phyloP scores from a whole-genome alignment of 495 filamentous ascomycete species.

The Immersiella caudata region DNA sequence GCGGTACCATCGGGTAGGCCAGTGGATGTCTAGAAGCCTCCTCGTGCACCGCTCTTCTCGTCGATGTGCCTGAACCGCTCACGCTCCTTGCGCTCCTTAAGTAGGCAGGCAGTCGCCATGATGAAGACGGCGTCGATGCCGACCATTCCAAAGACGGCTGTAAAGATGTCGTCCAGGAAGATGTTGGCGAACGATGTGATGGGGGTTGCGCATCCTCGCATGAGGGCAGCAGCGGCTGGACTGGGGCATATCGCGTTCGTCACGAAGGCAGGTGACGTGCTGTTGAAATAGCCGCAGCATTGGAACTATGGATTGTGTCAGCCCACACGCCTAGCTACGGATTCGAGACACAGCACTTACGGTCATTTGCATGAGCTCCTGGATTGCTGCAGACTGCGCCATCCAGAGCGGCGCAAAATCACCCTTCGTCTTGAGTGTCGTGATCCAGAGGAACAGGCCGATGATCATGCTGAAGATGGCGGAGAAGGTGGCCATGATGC shows the following conservation, averaged over 20 bases:
- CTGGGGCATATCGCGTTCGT: slow-evolving; percentile 63
- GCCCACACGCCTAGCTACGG: slow-evolving; percentile 6
- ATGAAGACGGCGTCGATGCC: slow-evolving; percentile 65
- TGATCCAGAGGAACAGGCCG: slow-evolving; percentile 69
- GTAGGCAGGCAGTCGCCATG: slow-evolving; percentile 66
- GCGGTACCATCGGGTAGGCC: no score
- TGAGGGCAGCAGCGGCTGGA: slow-evolving; percentile 63
- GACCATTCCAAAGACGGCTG: slow-evolving; percentile 73
- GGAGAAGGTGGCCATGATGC: slow-evolving; percentile 62
- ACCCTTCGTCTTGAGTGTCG: slow-evolving; percentile 64
- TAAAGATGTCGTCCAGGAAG: slow-evolving; percentile 73
- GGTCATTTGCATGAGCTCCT: slow-evolving; percentile 66
- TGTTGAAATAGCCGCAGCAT: slow-evolving; percentile 76
- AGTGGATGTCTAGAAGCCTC: slow-evolving; percentile 36
- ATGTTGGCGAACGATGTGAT: slow-evolving; percentile 66
- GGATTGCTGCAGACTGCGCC: slow-evolving; percentile 51
- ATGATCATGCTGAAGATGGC: slow-evolving; percentile 64
- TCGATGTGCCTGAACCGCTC: slow-evolving; percentile 72
- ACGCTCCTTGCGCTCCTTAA: slow-evolving; percentile 72
- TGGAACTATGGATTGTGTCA: slow-evolving; percentile 56
- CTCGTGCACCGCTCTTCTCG: slow-evolving; percentile 62
- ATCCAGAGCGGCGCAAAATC: slow-evolving; percentile 60
- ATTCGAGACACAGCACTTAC: slow-evolving; percentile 44
- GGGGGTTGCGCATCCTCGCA: slow-evolving; percentile 64
- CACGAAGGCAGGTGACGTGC: slow-evolving; percentile 64